phyloP scores from a whole-genome alignment of 2,329 filamentous ascomycete species.

The Juglanconis sp. region DNA sequence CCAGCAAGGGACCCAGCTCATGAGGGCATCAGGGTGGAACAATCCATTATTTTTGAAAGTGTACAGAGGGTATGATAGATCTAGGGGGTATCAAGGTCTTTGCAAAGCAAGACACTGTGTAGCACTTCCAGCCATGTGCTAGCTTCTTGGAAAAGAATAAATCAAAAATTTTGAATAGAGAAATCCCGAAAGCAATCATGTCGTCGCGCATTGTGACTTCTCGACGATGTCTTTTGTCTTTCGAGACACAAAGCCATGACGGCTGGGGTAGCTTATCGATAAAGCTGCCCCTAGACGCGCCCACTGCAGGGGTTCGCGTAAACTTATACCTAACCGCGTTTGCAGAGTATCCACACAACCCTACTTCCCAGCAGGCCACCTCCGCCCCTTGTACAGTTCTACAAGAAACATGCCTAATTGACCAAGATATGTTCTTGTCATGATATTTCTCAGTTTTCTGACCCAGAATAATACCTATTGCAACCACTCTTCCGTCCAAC shows the following conservation, averaged over 20 bases:
- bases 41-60: background rate
- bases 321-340: conserved; percentile 1
- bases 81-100: background rate
- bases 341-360: background rate
- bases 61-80: background rate
- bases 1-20: background rate
- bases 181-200: background rate
- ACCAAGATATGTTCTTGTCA: background rate
- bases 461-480: background rate
- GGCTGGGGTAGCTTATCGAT: background rate
- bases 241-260: background rate
- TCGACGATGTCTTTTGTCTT: background rate
- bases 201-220: background rate
- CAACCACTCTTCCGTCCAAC: background rate
- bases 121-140: background rate
- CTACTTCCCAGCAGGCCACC: background rate
- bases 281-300: background rate
- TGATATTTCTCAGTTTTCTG: background rate
- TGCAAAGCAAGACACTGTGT: background rate
- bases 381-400: background rate
- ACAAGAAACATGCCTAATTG: background rate
- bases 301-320: conserved; percentile 1
- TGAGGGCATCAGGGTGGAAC: background rate
- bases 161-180: background rate
- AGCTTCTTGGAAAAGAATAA: background rate